Evolutionary conservation across 495 filamentous ascomycete genomes (phyloP).

Genomic region (Penicillium goetzii): DNA sequence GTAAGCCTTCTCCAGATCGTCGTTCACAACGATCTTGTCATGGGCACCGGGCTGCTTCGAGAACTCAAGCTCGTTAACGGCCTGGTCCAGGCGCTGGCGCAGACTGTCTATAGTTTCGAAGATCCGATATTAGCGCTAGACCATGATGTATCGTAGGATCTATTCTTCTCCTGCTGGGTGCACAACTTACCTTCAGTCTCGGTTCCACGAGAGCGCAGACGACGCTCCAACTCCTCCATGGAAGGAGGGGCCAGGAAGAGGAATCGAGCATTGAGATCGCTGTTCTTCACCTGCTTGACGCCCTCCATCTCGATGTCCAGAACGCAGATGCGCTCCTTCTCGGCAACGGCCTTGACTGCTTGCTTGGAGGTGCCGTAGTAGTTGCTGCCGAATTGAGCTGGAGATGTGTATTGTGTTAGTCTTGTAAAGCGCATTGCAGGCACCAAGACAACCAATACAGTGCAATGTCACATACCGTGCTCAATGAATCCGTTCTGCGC

Average conservation of each 20-base stretch:
- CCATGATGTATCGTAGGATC: neutral
- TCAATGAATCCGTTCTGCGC: conserved; percentile 80
- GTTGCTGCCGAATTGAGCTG: conserved; percentile 79
- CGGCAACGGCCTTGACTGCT: conserved; percentile 74
- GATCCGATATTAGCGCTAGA: neutral
- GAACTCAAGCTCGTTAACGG: conserved; percentile 80
- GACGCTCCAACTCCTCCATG: conserved; percentile 71
- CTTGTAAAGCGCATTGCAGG: neutral
- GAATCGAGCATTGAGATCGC: conserved; percentile 76
- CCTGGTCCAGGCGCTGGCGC: conserved; percentile 74
- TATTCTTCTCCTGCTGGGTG: neutral
- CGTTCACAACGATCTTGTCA: conserved; percentile 87
- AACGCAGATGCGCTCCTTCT: conserved; percentile 53
- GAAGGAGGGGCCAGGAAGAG: conserved; percentile 84
- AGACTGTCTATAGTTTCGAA: conserved; percentile 48
- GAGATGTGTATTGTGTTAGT: neutral
- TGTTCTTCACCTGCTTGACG: conserved; percentile 89
- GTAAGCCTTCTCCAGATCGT: conserved; percentile 84
- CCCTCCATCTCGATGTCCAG: conserved; percentile 96
- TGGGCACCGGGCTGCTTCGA: conserved; percentile 72
- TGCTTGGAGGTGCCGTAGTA: conserved; percentile 81
- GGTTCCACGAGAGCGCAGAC: conserved; percentile 80
- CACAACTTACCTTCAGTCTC: conserved; percentile 66
- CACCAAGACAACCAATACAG: neutral
- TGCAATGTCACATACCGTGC: conserved; percentile 49